Base-by-base conservation (phyloP, 768 basidiomycete genomes). In the Harrya chromipes region DNA sequence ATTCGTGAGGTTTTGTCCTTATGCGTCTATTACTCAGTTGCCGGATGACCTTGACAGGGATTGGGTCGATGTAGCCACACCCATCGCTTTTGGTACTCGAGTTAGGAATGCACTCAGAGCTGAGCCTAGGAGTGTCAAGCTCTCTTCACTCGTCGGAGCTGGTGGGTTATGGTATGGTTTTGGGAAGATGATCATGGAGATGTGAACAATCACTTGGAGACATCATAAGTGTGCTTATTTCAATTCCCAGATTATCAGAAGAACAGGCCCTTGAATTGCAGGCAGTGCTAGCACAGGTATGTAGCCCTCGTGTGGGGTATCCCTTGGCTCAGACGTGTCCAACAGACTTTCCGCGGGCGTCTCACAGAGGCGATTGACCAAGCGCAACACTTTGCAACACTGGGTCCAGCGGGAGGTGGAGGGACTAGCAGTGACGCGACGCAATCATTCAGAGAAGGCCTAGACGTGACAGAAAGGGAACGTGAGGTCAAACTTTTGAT, bases 121-220 rank as follows among this genome's bases (percentile, higher is more conserved):
- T 17, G 93, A 95, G 47, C 77, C 94, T 10, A 80, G 82, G 19
- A 90, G 87, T 56, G 94, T 97, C 46, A 84, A 82, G 52, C 75
- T 97, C 6, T 82, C 89, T 10, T 79, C 77, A 38, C 81, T 94
- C 8, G 91, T 95, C 9, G 94, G 94, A 8, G 84, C 85, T 11
- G 90, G 90, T 3, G 90, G 91, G 3, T 70, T 83, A 58, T 97
- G 94, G 94, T 97, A 97, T 66, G 87, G 85, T 4, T 94, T 94
- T 66, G 94, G 94, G 13, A 85, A 85, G 65, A 82, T 83, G 55
- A 83, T 95, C 52, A 87, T 85, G 74, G 84, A 85, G 46, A 81
- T 95, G 92, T 91, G 61, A 59, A 78, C 62, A 13, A 50, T 26
- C 43, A 23, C 37, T 35, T 24, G 37, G 37, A 26, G 49, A 45